phyloP scores from a whole-genome alignment of 148 eudicot genomes.

The Nepenthes gracilis region DNA sequence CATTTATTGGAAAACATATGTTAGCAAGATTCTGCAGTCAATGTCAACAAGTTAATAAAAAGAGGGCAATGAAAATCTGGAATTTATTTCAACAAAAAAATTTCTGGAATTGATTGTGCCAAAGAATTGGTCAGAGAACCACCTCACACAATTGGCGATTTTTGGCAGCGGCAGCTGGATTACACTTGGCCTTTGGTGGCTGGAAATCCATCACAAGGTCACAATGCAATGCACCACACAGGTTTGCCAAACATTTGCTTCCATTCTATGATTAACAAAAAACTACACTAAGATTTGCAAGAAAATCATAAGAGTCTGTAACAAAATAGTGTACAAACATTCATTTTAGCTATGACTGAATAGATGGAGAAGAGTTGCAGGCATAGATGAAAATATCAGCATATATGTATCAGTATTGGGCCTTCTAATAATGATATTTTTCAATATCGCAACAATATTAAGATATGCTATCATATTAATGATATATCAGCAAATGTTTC shows the following conservation, averaged over 20 bases:
- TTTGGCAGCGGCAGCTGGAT: conserved; percentile 73
- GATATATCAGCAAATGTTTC: no score
- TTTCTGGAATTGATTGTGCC: not conserved
- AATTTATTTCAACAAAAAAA: no score
- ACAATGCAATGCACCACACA: conserved; percentile 89
- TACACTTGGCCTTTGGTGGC: conserved; percentile 58
- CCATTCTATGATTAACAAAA: conserved; percentile 28
- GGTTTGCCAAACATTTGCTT: conserved; percentile 72
- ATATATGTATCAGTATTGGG: no score
- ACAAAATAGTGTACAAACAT: no score
- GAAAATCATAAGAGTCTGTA: no score
- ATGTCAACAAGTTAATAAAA: conserved; percentile 2
- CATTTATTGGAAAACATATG: conserved; percentile 59
- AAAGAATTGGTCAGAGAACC: not conserved
- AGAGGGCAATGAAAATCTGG: not conserved
- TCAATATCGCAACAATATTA: no score
- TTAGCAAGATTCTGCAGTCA: conserved; percentile 61
- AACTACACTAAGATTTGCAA: no score
- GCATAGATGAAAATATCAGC: no score
- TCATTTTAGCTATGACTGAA: no score
- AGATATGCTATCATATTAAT: no score
- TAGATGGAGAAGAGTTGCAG: no score
- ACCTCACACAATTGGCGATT: conserved; percentile 91
- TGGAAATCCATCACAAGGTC: conserved; percentile 48
- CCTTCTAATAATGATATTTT: no score